Conservation (phyloP, 2,329 filamentous ascomycete species). For the Cryphonectria nitschkei region DNA sequence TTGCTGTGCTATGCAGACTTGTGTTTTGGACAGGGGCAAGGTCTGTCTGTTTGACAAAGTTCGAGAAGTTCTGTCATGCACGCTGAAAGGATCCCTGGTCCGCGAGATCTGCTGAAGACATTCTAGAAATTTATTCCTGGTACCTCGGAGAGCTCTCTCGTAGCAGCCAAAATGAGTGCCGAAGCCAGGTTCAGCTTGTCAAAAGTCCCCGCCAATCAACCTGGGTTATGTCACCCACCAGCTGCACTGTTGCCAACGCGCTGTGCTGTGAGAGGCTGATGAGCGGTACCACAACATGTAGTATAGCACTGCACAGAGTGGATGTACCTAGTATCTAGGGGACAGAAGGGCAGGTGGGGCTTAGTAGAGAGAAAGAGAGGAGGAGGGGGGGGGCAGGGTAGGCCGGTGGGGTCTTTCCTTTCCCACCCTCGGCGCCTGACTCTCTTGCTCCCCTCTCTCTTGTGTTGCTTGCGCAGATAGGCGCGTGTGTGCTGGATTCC, state of each 20-base stretch:
- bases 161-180: background rate
- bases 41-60: background rate
- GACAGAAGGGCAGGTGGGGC: background rate
- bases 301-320: background rate
- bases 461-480: background rate
- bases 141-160: background rate
- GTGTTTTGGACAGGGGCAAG: constrained; percentile 1
- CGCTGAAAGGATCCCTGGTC: background rate
- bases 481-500: constrained; percentile 1
- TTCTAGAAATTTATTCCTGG: background rate
- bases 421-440: background rate
- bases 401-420: background rate
- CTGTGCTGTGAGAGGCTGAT: constrained; percentile 1
- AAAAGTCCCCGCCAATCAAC: background rate
- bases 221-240: background rate
- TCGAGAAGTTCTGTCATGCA: background rate
- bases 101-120: background rate
- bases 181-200: constrained; percentile 5
- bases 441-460: background rate
- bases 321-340: background rate
- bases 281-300: background rate
- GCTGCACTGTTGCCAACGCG: background rate
- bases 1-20: background rate
- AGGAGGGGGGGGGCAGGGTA: background rate
- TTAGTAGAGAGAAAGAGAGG: background rate